Conservation (phyloP, 225 moss, liverwort and hornwort species). For the Antitrichia curtipendula region DNA sequence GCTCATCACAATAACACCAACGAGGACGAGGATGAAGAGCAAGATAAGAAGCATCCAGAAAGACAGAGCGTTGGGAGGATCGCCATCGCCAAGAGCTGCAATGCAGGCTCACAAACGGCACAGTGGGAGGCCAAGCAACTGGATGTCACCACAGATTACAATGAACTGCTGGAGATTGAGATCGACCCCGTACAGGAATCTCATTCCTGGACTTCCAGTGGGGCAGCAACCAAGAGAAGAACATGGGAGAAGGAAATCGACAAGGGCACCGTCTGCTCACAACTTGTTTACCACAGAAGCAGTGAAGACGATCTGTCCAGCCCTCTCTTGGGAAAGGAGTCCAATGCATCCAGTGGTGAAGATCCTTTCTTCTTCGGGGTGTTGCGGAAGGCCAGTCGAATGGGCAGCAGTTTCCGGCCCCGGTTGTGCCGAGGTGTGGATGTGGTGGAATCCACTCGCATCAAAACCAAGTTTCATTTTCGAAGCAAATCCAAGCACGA, state of each 20-base stretch:
- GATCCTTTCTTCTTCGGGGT: conserved; percentile 19
- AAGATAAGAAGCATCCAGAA: not conserved
- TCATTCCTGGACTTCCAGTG: not conserved
- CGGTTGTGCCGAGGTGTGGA: conserved; percentile 27
- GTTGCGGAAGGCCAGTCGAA: conserved; percentile 6
- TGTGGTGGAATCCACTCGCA: conserved; percentile 8
- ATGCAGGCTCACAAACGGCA: not conserved
- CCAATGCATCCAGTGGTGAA: not conserved
- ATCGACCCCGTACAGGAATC: not conserved
- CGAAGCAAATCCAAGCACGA: conserved; percentile 4
- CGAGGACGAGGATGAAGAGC: not conserved
- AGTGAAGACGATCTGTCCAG: not conserved
- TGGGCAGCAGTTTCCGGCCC: conserved; percentile 23
- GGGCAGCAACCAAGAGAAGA: not conserved
- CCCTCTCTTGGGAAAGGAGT: not conserved
- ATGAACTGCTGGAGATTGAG: not conserved
- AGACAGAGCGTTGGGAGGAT: not conserved
- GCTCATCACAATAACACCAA: not conserved
- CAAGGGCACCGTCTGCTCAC: conserved; percentile 6
- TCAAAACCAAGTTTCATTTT: not conserved
- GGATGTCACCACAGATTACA: conserved; percentile 1
- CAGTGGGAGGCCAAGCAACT: not conserved
- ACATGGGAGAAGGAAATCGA: conserved; percentile 17
- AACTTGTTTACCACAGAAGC: not conserved
- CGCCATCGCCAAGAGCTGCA: not conserved